Evolutionary conservation across 2,329 filamentous ascomycete genomes (phyloP).

Genomic region (Cladosporium sp.): DNA sequence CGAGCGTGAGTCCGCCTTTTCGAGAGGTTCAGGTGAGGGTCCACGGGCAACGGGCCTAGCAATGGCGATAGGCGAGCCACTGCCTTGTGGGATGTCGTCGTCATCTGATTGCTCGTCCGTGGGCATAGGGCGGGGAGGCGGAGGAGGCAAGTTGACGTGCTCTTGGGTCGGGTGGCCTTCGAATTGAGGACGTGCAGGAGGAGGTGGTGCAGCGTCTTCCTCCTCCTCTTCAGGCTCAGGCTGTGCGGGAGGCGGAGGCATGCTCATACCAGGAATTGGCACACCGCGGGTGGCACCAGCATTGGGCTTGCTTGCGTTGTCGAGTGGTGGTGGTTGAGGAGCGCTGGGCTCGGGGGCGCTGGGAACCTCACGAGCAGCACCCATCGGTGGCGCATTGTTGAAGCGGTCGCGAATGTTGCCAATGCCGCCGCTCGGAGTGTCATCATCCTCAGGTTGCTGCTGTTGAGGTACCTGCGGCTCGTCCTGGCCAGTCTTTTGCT

Average conservation of each 20-base stretch:
- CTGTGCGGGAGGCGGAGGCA: conserved; percentile 35
- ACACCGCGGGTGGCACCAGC: conserved; percentile 60
- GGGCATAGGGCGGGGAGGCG: conserved; percentile 43
- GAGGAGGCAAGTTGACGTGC: conserved; percentile 47
- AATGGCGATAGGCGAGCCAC: conserved; percentile 74
- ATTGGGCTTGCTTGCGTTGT: conserved; percentile 67
- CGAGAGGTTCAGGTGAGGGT: conserved; percentile 47
- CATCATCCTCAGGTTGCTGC: conserved; percentile 52
- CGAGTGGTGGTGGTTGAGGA: conserved; percentile 59
- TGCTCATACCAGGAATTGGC: conserved; percentile 74
- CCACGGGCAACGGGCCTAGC: conserved; percentile 79
- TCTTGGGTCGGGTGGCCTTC: conserved; percentile 54
- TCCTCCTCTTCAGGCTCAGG: conserved; percentile 38
- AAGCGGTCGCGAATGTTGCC: conserved; percentile 79
- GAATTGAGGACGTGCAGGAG: conserved; percentile 23
- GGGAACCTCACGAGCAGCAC: conserved; percentile 49
- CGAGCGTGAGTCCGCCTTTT: conserved; percentile 51
- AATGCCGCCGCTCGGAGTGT: conserved; percentile 63
- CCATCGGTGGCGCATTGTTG: conserved; percentile 66
- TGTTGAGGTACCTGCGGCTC: conserved; percentile 43
- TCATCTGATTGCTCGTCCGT: conserved; percentile 36
- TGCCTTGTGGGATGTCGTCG: conserved; percentile 48
- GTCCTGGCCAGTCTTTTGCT: conserved; percentile 65
- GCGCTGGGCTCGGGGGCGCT: conserved; percentile 47
- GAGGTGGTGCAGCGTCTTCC: not conserved